phyloP scores from a whole-genome alignment of 2,329 filamentous ascomycete genomes.

The Trichophyton verrucosum region DNA sequence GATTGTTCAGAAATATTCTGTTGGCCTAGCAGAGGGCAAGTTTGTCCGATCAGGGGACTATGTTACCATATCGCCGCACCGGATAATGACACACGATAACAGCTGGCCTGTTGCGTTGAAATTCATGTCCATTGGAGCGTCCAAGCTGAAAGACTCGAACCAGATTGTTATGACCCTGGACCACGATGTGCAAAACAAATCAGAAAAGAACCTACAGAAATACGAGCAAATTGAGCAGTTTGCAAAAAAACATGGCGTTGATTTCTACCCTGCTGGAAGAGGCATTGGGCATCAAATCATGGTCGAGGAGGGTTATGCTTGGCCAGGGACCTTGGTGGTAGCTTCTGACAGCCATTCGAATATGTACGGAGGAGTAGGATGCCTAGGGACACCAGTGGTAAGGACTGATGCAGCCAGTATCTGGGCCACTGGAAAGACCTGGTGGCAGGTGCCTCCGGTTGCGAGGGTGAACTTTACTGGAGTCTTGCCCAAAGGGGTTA shows the following conservation, averaged over 20 bases:
- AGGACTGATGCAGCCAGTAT: constrained; percentile 77
- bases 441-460: constrained; percentile 81
- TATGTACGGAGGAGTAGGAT: constrained; percentile 70
- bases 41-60: constrained; percentile 70
- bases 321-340: constrained; percentile 74
- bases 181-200: constrained; percentile 79
- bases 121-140: constrained; percentile 72
- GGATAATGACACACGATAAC: constrained; percentile 82
- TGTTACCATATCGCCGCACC: constrained; percentile 58
- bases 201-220: constrained; percentile 65
- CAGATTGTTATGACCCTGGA: constrained; percentile 78
- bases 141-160: constrained; percentile 54
- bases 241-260: constrained; percentile 61
- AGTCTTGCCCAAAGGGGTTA: constrained; percentile 62
- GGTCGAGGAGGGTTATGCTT: constrained; percentile 70
- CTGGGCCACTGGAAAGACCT: constrained; percentile 70
- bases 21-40: constrained; percentile 65
- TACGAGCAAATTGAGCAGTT: constrained; percentile 73
- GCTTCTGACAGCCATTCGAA: constrained; percentile 61
- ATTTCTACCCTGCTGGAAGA: constrained; percentile 62
- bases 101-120: constrained; percentile 63
- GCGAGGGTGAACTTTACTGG: constrained; percentile 70
- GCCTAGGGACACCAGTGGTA: constrained; percentile 68
- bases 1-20: constrained; percentile 71
- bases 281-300: constrained; percentile 73